Evolutionary conservation across 148 eudicot species (phyloP).

Genomic region (Vaccinium corymbosum): DNA sequence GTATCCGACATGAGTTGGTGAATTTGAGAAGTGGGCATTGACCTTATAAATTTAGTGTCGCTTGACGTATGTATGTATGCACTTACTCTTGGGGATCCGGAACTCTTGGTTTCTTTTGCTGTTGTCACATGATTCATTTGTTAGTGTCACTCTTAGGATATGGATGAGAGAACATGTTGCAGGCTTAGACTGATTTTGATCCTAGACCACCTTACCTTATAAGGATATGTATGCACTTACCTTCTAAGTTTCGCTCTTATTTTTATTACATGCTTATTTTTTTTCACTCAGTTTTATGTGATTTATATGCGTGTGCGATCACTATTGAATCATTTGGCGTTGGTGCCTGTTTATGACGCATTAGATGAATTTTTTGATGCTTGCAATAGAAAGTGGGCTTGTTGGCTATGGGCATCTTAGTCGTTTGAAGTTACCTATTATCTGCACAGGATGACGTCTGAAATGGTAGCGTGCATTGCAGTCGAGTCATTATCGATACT

Average conservation of each 20-base stretch:
- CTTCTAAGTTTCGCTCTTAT: background rate
- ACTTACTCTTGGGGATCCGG: too few species aligned
- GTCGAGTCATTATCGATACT: conserved; percentile 81
- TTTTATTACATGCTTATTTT: background rate
- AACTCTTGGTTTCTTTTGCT: too few species aligned
- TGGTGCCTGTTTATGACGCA: background rate
- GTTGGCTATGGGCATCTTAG: background rate
- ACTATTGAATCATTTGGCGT: background rate
- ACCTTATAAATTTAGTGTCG: too few species aligned
- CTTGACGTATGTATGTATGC: too few species aligned
- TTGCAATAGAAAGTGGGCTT: background rate
- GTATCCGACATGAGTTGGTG: too few species aligned
- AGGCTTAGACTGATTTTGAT: too few species aligned
- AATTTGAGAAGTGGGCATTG: too few species aligned
- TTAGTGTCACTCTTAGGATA: too few species aligned
- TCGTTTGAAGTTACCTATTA: background rate
- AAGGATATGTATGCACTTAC: too few species aligned
- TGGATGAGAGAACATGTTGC: too few species aligned
- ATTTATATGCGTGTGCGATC: background rate
- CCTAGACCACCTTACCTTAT: too few species aligned
- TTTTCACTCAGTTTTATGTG: background rate
- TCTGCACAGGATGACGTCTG: conserved; percentile 73
- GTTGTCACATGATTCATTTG: too few species aligned
- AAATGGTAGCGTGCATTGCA: conserved; percentile 89
- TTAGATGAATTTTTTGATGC: background rate